Percentiles rank a stretch among this genome's conserved stretches.
Evolutionary conservation across 768 basidiomycete genomes (phyloP).

Genomic region (Russula earlei): DNA sequence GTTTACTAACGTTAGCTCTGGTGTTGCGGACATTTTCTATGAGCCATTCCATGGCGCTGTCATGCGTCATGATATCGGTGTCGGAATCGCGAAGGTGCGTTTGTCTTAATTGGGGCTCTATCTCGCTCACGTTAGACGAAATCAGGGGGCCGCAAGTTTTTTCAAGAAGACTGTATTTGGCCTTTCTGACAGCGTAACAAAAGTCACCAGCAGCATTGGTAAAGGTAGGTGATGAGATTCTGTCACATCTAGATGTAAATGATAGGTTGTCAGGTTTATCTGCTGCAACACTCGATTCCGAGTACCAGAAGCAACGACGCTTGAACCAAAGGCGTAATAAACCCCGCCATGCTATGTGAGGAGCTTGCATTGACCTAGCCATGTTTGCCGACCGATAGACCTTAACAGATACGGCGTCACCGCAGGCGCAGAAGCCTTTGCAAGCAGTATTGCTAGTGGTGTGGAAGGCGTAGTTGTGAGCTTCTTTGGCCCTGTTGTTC

Average conservation of each 20-base stretch:
- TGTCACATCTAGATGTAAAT: background rate
- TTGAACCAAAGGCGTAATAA: constrained; percentile 88
- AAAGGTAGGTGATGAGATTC: constrained; percentile 52
- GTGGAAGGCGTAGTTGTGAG: constrained; percentile 89
- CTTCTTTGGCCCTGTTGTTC: constrained; percentile 12
- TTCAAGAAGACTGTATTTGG: constrained; percentile 99
- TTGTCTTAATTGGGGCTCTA: background rate
- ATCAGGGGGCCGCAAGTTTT: constrained; percentile 90
- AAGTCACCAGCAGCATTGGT: constrained; percentile 93
- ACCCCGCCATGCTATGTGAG: constrained; percentile 90
- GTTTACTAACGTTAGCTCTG: constrained; percentile 97
- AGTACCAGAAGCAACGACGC: constrained; percentile 84
- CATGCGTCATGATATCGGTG: constrained; percentile 87
- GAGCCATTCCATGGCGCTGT: constrained; percentile 96
- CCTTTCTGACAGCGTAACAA: constrained; percentile 91
- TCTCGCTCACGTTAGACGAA: background rate
- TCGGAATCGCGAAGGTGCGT: constrained; percentile 84
- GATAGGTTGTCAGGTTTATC: constrained; percentile 59
- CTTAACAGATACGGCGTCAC: constrained; percentile 79
- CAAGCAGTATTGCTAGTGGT: constrained; percentile 89
- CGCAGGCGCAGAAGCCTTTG: constrained; percentile 89
- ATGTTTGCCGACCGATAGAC: background rate
- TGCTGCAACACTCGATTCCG: constrained; percentile 92
- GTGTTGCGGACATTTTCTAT: constrained; percentile 96
- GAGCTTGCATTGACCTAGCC: background rate